These are phyloP conservation scores for Daldinia loculata DNA, from an alignment of 495 filamentous ascomycete genomes.

Conservation along the genomic window DNA sequence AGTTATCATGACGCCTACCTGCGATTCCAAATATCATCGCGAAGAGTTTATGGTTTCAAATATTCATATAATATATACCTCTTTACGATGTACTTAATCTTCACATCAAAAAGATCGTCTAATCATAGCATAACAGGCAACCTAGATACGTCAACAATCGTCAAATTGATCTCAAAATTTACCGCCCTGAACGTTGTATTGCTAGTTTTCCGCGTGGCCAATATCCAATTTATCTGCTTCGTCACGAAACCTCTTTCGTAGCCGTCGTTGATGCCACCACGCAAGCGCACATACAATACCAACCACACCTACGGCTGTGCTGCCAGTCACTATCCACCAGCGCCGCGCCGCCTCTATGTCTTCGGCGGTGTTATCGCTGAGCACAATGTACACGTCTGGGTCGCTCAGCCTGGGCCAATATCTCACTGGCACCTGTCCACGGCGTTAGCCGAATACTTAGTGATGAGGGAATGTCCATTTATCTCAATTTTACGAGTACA, in stretches of 20 bases:
- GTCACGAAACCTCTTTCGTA: constrained; percentile 47
- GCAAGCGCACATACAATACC: constrained; percentile 46
- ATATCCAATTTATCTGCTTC: constrained; percentile 39
- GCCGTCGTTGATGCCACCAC: constrained; percentile 50
- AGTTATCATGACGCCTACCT: neutral
- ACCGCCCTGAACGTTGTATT: neutral
- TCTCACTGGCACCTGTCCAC: constrained; percentile 33
- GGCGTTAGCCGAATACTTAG: constrained; percentile 2
- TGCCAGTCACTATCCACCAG: constrained; percentile 47
- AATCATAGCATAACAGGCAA: neutral
- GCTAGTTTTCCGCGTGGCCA: constrained; percentile 3
- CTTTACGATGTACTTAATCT: neutral
- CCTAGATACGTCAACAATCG: neutral
- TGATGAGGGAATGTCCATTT: neutral
- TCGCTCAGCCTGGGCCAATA: constrained; percentile 36
- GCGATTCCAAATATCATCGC: neutral
- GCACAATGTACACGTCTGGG: constrained; percentile 34
- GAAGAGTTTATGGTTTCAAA: neutral
- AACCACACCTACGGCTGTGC: constrained; percentile 39
- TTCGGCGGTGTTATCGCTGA: constrained; percentile 38
- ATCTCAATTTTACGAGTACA: neutral
- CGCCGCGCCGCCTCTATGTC: constrained; percentile 34
- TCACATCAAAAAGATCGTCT: neutral
- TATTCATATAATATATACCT: neutral
- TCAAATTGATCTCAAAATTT: neutral